A percentile compares a stretch with the other conserved stretches of the same genome.
Conservation (phyloP, 2,329 filamentous ascomycete genomes). For the Nectriaceae sp. region DNA sequence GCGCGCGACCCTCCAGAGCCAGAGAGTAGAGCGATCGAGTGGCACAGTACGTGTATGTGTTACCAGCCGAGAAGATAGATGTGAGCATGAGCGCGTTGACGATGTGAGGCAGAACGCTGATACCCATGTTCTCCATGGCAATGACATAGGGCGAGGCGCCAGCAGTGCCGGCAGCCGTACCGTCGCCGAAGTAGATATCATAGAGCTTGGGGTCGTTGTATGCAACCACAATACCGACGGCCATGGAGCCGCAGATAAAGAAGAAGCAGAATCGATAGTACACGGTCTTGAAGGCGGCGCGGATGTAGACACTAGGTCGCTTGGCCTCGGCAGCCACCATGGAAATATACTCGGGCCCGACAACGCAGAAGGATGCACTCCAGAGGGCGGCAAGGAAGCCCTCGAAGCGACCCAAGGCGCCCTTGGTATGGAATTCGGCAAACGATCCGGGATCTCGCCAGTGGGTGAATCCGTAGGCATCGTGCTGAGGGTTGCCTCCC, state of each 20-base stretch:
- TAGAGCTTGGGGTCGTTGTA: slow-evolving; percentile 60
- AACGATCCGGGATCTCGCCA: slow-evolving; percentile 52
- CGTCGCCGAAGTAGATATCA: slow-evolving; percentile 48
- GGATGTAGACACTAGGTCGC: slow-evolving; percentile 64
- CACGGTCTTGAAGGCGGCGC: slow-evolving; percentile 70
- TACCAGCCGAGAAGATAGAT: slow-evolving; percentile 49
- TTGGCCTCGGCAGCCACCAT: slow-evolving; percentile 71
- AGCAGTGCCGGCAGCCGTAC: slow-evolving; percentile 43
- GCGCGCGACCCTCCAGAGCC: slow-evolving; percentile 51
- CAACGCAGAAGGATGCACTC: slow-evolving; percentile 63
- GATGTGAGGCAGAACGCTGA: slow-evolving; percentile 56
- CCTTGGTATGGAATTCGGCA: slow-evolving; percentile 58
- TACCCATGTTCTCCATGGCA: slow-evolving; percentile 57
- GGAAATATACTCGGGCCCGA: slow-evolving; percentile 68
- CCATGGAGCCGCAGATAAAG: slow-evolving; percentile 69
- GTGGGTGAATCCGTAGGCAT: slow-evolving; percentile 70
- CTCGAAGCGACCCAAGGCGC: slow-evolving; percentile 66
- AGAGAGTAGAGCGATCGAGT: slow-evolving; percentile 53
- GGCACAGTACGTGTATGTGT: slow-evolving; percentile 54
- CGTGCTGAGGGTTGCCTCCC: slow-evolving; percentile 71
- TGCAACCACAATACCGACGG: slow-evolving; percentile 66
- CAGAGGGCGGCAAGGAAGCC: slow-evolving; percentile 71
- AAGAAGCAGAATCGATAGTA: slow-evolving; percentile 73
- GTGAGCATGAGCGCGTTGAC: slow-evolving; percentile 55
- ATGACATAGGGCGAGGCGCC: slow-evolving; percentile 65